Base-by-base conservation (phyloP, 352 stramenopile species). In the Stramenopiles sp. region DNA sequence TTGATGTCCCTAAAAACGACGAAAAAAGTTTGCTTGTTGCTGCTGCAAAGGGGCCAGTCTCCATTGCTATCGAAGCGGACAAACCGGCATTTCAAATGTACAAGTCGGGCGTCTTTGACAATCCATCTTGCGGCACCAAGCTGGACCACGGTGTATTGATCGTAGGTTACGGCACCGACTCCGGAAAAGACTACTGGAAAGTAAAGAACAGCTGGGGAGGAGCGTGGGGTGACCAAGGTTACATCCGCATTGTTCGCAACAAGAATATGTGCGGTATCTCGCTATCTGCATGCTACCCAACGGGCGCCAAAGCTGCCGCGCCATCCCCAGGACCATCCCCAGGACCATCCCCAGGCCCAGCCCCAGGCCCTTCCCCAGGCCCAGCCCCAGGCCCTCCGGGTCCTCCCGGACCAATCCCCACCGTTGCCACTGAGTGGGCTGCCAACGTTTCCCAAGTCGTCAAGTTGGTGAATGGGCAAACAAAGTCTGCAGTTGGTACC, bases 41-140 rank as follows among this genome's bases (percentile, higher is more conserved):
- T 0, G 82, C 98, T 18, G 85, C 90, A 30, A 83, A 95, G 80
- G 88, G 95, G 80, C 94, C 94, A 3, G 92, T 97, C 12, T 88
- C 87, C 12, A 85, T 97, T 32, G 92, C 91, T 4, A 96, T 98
- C 68, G 88, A 97, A 78, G 93, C 92, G 6, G 86, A 95, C 79
- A 84, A 96, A 79, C 85, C 84, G 77, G 85, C 84, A 6, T 97
- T 98, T 80, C 92, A 97, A 85, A 96, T 97, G 49, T 98, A 98
- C 88, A 89, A 86, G 74, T 85, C 80, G n/a, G 94, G 94, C 34
- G 92, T 98, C 34, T 83, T 95, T 68, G 84, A 77, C 33, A 81
- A 83, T 76, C 80, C 82, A 68, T 82, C 77, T 6, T 94, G 84
- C 71, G 94, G 93, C 74, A 86, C 88, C n/a, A 82, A 84, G 76